Conservation (phyloP, 352 stramenopile species). For the Phytophthora podocarpi region DNA sequence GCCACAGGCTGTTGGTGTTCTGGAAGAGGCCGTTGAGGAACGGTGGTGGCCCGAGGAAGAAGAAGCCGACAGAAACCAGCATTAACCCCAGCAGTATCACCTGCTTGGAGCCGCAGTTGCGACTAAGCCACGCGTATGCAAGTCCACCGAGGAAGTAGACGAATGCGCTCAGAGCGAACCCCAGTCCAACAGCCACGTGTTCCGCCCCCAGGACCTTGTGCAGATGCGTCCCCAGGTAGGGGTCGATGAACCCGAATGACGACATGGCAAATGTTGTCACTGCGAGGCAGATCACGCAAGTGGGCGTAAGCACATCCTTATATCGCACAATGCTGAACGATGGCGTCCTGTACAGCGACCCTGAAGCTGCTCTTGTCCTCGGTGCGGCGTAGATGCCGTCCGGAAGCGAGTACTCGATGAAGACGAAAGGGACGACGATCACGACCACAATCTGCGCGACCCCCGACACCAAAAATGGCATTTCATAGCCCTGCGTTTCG, state of each 20-base stretch:
- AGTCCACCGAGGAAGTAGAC: slow-evolving; percentile 71
- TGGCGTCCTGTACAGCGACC: slow-evolving; percentile 20
- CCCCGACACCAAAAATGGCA: slow-evolving; percentile 66
- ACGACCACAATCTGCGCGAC: slow-evolving; percentile 64
- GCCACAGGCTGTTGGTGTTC: slow-evolving; percentile 48
- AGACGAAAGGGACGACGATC: slow-evolving; percentile 70
- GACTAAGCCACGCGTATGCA: slow-evolving; percentile 65
- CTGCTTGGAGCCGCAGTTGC: slow-evolving; percentile 63
- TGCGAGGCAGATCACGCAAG: slow-evolving; percentile 51
- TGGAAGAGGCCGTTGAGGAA: slow-evolving; percentile 53
- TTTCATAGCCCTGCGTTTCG: slow-evolving; percentile 53
- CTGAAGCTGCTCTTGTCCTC: slow-evolving; percentile 13
- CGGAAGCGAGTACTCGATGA: slow-evolving; percentile 77
- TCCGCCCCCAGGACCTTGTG: slow-evolving; percentile 61
- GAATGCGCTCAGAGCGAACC: slow-evolving; percentile 67
- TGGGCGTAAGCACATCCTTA: slow-evolving; percentile 60
- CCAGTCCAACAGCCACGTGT: slow-evolving; percentile 64
- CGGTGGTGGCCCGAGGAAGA: slow-evolving; percentile 61
- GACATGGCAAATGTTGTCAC: slow-evolving; percentile 67
- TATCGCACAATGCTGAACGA: slow-evolving; percentile 50
- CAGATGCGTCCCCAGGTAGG: slow-evolving; percentile 64
- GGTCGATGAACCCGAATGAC: slow-evolving; percentile 78
- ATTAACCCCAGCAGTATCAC: slow-evolving; percentile 63
- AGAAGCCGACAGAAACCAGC: slow-evolving; percentile 56
- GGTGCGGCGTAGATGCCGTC: slow-evolving; percentile 54